Evolutionary conservation across 2,329 filamentous ascomycete species (phyloP).

Genomic region (Metarhizium rileyi): DNA sequence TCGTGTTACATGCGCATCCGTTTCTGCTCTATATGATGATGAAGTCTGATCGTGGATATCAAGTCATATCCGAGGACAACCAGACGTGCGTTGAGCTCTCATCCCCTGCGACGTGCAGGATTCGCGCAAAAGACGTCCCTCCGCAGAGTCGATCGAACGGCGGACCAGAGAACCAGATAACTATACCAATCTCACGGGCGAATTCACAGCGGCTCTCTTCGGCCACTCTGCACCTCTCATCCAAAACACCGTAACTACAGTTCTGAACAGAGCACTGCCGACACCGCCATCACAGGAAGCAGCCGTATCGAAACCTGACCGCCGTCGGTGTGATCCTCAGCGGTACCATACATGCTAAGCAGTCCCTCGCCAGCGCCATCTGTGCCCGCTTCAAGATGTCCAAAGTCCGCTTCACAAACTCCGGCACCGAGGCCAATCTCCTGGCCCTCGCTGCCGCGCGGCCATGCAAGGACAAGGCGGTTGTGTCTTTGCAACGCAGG

Average conservation of each 20-base stretch:
- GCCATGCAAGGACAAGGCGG: slow-evolving; percentile 55
- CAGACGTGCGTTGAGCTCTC: slow-evolving; percentile 18
- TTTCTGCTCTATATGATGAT: slow-evolving; percentile 34
- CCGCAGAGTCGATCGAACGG: not conserved
- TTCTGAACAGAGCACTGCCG: too few species aligned
- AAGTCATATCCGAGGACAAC: slow-evolving; percentile 32
- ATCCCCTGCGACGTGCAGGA: not conserved
- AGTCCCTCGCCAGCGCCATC: slow-evolving; percentile 39
- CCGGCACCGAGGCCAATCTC: slow-evolving; percentile 55
- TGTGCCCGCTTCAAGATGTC: slow-evolving; percentile 45
- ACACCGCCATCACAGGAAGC: too few species aligned
- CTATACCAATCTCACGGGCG: slow-evolving; percentile 52
- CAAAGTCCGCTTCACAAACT: slow-evolving; percentile 52
- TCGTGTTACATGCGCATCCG: slow-evolving; percentile 31
- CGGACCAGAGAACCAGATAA: slow-evolving; percentile 25
- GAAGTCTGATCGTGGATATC: slow-evolving; percentile 24
- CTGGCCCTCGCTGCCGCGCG: slow-evolving; percentile 47
- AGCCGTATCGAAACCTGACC: too few species aligned
- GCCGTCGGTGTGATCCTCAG: slow-evolving; percentile 45
- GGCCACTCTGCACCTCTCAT: slow-evolving; percentile 54
- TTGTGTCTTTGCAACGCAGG: slow-evolving; percentile 36
- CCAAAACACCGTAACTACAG: slow-evolving; percentile 33
- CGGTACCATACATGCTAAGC: slow-evolving; percentile 41
- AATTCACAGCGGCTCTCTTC: slow-evolving; percentile 56
- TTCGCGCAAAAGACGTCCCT: too few species aligned